phyloP scores from a whole-genome alignment of 139 green algal species.

The Pedinophyceae sp. region DNA sequence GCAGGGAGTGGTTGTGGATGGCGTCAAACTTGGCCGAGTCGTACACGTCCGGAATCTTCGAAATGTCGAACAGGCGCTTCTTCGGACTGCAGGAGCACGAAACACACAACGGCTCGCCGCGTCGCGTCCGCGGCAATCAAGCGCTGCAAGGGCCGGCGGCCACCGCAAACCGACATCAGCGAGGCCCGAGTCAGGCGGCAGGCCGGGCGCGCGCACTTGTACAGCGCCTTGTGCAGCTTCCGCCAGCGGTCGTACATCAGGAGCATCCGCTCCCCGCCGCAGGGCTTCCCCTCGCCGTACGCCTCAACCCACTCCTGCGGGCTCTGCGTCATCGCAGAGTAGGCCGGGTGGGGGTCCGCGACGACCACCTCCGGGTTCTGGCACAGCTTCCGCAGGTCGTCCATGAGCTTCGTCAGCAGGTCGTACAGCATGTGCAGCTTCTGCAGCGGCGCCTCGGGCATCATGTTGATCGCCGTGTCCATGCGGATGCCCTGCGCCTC shows the following conservation, averaged over 20 bases:
- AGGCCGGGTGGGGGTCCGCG: too few species aligned
- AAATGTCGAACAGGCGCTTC: constrained; percentile 70
- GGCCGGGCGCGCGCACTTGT: too few species aligned
- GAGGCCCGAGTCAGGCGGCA: too few species aligned
- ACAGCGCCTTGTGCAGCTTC: constrained; percentile 77
- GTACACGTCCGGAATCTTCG: constrained; percentile 91
- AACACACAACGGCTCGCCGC: too few species aligned
- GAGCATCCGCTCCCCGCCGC: constrained; percentile 61
- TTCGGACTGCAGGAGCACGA: too few species aligned
- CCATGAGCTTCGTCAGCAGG: constrained; percentile 1
- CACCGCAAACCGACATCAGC: too few species aligned
- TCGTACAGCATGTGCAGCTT: neutral
- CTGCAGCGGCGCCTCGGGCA: too few species aligned
- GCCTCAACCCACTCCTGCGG: neutral
- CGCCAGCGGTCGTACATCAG: constrained; percentile 83
- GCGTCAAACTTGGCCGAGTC: constrained; percentile 83
- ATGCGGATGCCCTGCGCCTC: too few species aligned
- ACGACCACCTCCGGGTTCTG: too few species aligned
- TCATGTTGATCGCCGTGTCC: too few species aligned
- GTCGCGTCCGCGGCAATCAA: too few species aligned
- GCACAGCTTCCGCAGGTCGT: constrained; percentile 4
- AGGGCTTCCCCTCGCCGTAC: constrained; percentile 42
- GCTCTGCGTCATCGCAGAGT: neutral
- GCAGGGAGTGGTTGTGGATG: constrained; percentile 85
- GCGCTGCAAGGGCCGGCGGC: too few species aligned